These are phyloP conservation scores for Viola odorata DNA, from an alignment of 345 rosid species.

Conservation along the genomic window DNA sequence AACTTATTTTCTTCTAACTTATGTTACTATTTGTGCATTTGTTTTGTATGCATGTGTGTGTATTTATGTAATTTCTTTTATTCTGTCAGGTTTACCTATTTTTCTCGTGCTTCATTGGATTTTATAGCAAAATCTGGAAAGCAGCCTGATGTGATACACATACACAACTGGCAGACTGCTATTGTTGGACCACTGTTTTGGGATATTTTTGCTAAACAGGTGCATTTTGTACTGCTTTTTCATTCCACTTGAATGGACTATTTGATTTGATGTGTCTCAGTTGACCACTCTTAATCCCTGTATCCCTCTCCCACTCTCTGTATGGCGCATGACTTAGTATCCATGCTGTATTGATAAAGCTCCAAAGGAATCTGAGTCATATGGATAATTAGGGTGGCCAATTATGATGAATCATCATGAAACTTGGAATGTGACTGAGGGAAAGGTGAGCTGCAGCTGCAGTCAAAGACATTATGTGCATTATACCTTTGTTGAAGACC, in stretches of 20 bases:
- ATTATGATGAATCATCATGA: too few species aligned
- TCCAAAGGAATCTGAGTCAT: too few species aligned
- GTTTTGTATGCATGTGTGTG: constrained; percentile 2
- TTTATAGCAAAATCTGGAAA: constrained; percentile 73
- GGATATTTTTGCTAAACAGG: constrained; percentile 81
- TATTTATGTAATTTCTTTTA: constrained; percentile 9
- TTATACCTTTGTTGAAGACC: too few species aligned
- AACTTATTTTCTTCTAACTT: background rate
- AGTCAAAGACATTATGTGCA: too few species aligned
- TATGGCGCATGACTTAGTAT: too few species aligned
- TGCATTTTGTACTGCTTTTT: constrained; percentile 17
- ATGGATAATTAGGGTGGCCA: too few species aligned
- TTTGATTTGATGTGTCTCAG: background rate
- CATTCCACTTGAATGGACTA: too few species aligned
- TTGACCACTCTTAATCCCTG: background rate
- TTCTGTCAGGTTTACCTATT: constrained; percentile 60
- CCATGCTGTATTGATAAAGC: too few species aligned
- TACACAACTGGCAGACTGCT: constrained; percentile 87
- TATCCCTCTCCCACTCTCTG: too few species aligned
- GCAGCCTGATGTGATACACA: constrained; percentile 79
- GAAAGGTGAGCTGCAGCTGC: too few species aligned
- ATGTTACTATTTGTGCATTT: background rate
- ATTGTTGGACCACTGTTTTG: constrained; percentile 83
- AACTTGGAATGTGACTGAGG: too few species aligned
- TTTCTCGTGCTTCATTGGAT: constrained; percentile 87